A percentile compares a stretch with the other conserved stretches of the same genome.
Evolutionary conservation across 1,284 basidiomycete species (phyloP).

Genomic region (Sanghuangporus weigelae): DNA sequence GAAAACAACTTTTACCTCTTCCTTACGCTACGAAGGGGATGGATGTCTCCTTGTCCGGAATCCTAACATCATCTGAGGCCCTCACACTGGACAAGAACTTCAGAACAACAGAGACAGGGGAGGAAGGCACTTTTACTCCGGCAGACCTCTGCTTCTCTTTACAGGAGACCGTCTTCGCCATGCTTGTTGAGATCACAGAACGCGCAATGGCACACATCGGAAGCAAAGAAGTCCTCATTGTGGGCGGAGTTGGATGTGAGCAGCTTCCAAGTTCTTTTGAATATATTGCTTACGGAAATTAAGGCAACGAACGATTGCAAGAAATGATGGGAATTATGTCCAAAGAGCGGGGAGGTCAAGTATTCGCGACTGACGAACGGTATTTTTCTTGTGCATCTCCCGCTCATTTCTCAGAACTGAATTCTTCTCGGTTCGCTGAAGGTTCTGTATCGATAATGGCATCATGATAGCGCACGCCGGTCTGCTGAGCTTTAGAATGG

Average conservation of each 20-base stretch:
- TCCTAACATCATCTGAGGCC: slow-evolving; percentile 84
- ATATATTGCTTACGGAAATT: not conserved
- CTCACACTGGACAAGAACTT: slow-evolving; percentile 82
- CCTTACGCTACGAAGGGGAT: slow-evolving; percentile 99
- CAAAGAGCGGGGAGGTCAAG: slow-evolving; percentile 78
- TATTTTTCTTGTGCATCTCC: slow-evolving; percentile 29
- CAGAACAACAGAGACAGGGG: slow-evolving; percentile 39
- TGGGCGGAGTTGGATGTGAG: slow-evolving; percentile 98
- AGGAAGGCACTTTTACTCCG: slow-evolving; percentile 78
- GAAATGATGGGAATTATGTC: slow-evolving; percentile 99
- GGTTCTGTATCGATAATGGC: slow-evolving; percentile 99
- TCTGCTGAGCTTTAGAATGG: slow-evolving; percentile 89
- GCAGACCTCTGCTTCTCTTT: slow-evolving; percentile 96
- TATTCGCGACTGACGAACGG: slow-evolving; percentile 97
- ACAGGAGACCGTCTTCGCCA: slow-evolving; percentile 96
- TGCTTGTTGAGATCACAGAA: slow-evolving; percentile 99
- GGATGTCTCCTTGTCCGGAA: slow-evolving; percentile 94
- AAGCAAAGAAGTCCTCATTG: slow-evolving; percentile 93
- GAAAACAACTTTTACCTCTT: slow-evolving; percentile 71
- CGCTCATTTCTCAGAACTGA: slow-evolving; percentile 9
- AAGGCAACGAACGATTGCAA: slow-evolving; percentile 89
- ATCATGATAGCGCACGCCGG: slow-evolving; percentile 99
- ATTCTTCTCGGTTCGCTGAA: slow-evolving; percentile 28
- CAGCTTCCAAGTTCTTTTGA: slow-evolving; percentile 22
- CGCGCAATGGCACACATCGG: slow-evolving; percentile 99